Conservation (phyloP, 2,329 filamentous ascomycete species). For the Ilyonectria mors-panacis region DNA sequence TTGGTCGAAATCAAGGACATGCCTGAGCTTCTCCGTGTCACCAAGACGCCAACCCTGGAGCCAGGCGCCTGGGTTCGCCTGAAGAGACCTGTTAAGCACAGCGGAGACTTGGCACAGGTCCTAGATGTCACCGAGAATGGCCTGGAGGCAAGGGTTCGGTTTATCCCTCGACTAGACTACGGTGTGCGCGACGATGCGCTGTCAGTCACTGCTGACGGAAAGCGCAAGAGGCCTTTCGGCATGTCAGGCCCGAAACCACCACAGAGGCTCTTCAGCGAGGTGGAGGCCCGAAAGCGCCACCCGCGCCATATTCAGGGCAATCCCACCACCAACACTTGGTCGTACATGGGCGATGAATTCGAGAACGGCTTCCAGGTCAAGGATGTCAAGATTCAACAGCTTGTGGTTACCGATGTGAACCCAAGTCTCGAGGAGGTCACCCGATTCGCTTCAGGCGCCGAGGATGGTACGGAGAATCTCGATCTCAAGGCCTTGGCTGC, state of each 20-base stretch:
- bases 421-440: slow-evolving; percentile 95
- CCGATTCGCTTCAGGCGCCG: slow-evolving; percentile 88
- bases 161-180: slow-evolving; percentile 94
- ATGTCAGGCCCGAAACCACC: slow-evolving; percentile 80
- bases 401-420: slow-evolving; percentile 91
- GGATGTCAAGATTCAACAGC: slow-evolving; percentile 89
- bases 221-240: slow-evolving; percentile 81
- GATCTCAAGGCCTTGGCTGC: slow-evolving; percentile 93
- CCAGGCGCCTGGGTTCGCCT: slow-evolving; percentile 94
- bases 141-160: slow-evolving; percentile 86
- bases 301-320: slow-evolving; percentile 75
- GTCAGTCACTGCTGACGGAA: slow-evolving; percentile 70
- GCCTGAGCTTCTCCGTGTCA: slow-evolving; percentile 93
- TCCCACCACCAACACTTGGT: slow-evolving; percentile 84
- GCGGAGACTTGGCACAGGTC: slow-evolving; percentile 91
- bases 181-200: slow-evolving; percentile 83
- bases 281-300: slow-evolving; percentile 91
- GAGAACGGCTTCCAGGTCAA: slow-evolving; percentile 94
- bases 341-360: slow-evolving; percentile 90
- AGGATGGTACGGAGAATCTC: slow-evolving; percentile 94
- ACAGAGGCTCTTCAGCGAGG: slow-evolving; percentile 91
- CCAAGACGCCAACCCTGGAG: slow-evolving; percentile 87
- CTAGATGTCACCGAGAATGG: slow-evolving; percentile 95
- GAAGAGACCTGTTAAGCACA: slow-evolving; percentile 83
- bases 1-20: slow-evolving; percentile 97